Evolutionary conservation across 2,329 filamentous ascomycete genomes (phyloP).

Genomic region (Penicillium sp.): DNA sequence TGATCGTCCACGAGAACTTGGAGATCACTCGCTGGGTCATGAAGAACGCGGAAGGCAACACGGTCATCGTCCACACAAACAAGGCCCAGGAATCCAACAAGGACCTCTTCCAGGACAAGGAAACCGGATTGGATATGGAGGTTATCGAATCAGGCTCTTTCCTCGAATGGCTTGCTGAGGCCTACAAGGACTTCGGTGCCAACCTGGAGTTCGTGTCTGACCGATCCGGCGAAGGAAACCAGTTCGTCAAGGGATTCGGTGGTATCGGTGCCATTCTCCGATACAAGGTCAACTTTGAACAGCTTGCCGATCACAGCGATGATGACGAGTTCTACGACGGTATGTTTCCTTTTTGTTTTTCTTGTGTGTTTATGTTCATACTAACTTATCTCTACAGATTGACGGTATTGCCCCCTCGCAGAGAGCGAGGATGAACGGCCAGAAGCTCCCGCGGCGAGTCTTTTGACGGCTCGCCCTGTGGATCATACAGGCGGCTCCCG

Average conservation of each 20-base stretch:
- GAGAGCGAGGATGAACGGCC: slow-evolving; percentile 79
- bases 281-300: slow-evolving; percentile 99
- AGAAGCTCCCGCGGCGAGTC: slow-evolving; percentile 53
- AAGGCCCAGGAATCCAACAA: slow-evolving; percentile 82
- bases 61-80: slow-evolving; percentile 80
- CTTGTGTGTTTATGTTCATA: slow-evolving; percentile 2
- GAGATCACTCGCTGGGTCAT: slow-evolving; percentile 90
- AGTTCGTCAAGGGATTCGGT: slow-evolving; percentile 99
- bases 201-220: slow-evolving; percentile 96
- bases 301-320: slow-evolving; percentile 86
- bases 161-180: slow-evolving; percentile 99
- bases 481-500: slow-evolving; percentile 37
- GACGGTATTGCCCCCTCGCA: slow-evolving; percentile 86
- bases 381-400: slow-evolving; percentile 58
- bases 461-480: slow-evolving; percentile 56
- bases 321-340: slow-evolving; percentile 90
- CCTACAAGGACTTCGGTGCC: slow-evolving; percentile 97
- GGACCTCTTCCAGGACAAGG: slow-evolving; percentile 88
- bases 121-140: slow-evolving; percentile 97
- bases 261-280: slow-evolving; percentile 95
- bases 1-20: slow-evolving; percentile 97
- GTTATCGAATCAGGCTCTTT: slow-evolving; percentile 82
- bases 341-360: slow-evolving; percentile 29
- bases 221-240: slow-evolving; percentile 95
- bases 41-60: slow-evolving; percentile 71